Base-by-base conservation (phyloP, 1,139 yeast species). In the Yamadazyma triangularis region DNA sequence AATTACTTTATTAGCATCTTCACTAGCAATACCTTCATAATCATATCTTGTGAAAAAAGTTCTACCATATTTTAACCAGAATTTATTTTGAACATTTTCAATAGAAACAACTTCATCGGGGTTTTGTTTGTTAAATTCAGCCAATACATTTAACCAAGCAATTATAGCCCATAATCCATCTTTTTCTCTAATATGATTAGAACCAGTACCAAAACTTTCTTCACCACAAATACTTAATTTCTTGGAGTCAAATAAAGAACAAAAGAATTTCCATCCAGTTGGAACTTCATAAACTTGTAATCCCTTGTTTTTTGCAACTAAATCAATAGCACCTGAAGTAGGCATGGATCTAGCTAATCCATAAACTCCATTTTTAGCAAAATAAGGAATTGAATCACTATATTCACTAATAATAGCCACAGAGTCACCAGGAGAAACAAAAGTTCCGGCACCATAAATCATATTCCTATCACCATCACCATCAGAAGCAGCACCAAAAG, bases 331-430 rank as follows among this genome's bases (percentile, higher is more conserved):
- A 24, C 88, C 88, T 6, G 94, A 81, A 4, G 98, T 91, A 34
- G 98, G 98, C 96, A 91, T 91, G 11, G 96, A 86, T 56, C 98
- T 77, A n/a, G 98, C 98, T 34, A 91, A 70, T 4, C 98, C 98
- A 50, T 83, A 73, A 23, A 89, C 83, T 27, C 97, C 97, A 40
- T 79, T 77, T 48, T 82, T 77, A 48, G 76, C 70, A 65, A 93
- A 91, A 64, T 89, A 91, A 12, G 98, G 98, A 46, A 91, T 91
- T 41, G 74, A 74, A 36, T 73, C 73, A 8, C 95, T 91, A 53
- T 91, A 85, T 63, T 91, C 97, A 14, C 97, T 89, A 55, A 91
- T 91, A 46, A 91, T 89, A 27, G 98, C 98, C 21, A 91, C 97
- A 5, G 96, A 85, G 59, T 91, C 98, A 55, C 98, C 97, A 2